phyloP scores from a whole-genome alignment of 805 yeast genomes.

The Metschnikowia proteae region DNA sequence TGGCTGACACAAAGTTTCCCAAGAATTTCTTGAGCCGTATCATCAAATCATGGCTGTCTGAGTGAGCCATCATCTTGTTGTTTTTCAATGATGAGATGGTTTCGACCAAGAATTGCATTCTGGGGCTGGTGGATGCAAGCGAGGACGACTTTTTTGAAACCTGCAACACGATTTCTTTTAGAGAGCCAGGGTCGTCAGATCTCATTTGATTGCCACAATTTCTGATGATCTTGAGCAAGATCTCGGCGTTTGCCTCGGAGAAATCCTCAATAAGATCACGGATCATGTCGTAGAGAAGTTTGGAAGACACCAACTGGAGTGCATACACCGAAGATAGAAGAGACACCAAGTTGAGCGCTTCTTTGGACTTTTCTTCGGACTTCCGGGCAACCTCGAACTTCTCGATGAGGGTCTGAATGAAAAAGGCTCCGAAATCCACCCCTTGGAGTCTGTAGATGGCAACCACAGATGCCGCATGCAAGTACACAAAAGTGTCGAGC shows the following conservation, averaged over 20 bases:
- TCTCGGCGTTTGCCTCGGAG: constrained; percentile 71
- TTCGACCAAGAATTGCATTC: constrained; percentile 81
- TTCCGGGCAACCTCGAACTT: constrained; percentile 47
- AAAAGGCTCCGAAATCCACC: constrained; percentile 82
- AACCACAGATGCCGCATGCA: constrained; percentile 73
- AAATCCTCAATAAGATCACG: constrained; percentile 49
- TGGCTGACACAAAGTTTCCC: constrained; percentile 46
- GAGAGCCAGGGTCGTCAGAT: constrained; percentile 81
- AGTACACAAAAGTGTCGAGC: constrained; percentile 71
- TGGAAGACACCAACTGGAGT: constrained; percentile 71
- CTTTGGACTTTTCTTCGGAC: constrained; percentile 33
- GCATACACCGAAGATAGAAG: constrained; percentile 73
- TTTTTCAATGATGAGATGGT: constrained; percentile 82
- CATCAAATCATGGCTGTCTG: constrained; percentile 46
- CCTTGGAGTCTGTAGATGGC: constrained; percentile 79
- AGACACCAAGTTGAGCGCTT: constrained; percentile 64
- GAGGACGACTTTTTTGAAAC: constrained; percentile 39
- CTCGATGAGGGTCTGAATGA: constrained; percentile 78
- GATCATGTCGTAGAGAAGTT: constrained; percentile 74
- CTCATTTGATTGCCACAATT: constrained; percentile 82
- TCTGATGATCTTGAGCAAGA: constrained; percentile 66
- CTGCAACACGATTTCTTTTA: constrained; percentile 69
- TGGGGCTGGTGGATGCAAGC: constrained; percentile 41
- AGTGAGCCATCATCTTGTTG: constrained; percentile 64
- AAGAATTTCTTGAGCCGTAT: constrained; percentile 61